Evolutionary conservation across 2,329 filamentous ascomycete genomes (phyloP).

Genomic region (Seiridium unicorne): DNA sequence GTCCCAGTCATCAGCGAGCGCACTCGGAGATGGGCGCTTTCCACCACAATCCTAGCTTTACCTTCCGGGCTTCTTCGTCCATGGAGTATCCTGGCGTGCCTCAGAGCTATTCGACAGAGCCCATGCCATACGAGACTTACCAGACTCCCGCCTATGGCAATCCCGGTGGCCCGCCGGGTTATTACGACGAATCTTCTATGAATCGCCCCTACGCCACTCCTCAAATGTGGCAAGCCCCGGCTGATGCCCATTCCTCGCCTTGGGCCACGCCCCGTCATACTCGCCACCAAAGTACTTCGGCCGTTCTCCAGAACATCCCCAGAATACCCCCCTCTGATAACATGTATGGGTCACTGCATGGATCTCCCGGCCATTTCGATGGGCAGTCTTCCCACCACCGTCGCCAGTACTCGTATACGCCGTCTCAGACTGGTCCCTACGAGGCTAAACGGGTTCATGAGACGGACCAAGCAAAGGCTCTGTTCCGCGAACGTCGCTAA

Average conservation of each 20-base stretch:
- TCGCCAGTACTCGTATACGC: slow-evolving; percentile 14
- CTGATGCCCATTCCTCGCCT: background rate
- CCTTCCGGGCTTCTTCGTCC: slow-evolving; percentile 12
- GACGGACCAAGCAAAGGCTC: slow-evolving; percentile 16
- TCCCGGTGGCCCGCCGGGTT: slow-evolving; percentile 11
- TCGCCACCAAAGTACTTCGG: slow-evolving; percentile 30
- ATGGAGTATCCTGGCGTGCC: slow-evolving; percentile 15
- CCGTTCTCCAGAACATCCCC: slow-evolving; percentile 11
- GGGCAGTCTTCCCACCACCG: slow-evolving; percentile 10
- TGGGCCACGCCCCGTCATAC: slow-evolving; percentile 17
- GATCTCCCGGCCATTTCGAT: slow-evolving; percentile 5
- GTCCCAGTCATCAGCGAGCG: slow-evolving; percentile 26
- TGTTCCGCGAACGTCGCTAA: slow-evolving; percentile 20
- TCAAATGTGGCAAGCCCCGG: slow-evolving; percentile 6
- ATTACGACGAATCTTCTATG: slow-evolving; percentile 18
- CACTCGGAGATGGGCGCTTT: slow-evolving; percentile 23
- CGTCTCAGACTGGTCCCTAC: background rate
- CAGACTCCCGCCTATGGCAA: slow-evolving; percentile 10
- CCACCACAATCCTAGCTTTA: slow-evolving; percentile 14
- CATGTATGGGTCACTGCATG: background rate
- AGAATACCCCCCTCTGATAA: slow-evolving; percentile 9
- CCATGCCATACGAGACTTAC: slow-evolving; percentile 15
- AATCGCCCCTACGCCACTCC: slow-evolving; percentile 15
- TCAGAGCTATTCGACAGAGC: slow-evolving; percentile 13
- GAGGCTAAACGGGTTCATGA: slow-evolving; percentile 12